phyloP scores from a whole-genome alignment of 192 early-diverging fungal genomes.

The Rhizoclosmatium sp. region DNA sequence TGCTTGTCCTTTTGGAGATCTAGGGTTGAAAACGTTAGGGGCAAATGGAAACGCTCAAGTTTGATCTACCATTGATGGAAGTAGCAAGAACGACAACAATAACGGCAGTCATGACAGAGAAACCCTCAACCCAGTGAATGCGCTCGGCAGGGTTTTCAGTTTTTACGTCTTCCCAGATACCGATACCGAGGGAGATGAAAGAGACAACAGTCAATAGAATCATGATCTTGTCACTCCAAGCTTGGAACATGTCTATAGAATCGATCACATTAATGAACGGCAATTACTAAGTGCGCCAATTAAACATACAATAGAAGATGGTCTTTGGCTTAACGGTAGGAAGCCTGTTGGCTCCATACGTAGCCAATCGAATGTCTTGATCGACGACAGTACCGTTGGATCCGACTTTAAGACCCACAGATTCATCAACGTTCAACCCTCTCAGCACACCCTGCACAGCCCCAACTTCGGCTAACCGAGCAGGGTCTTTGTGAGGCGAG shows the following conservation, averaged over 20 bases:
- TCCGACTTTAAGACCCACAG: not conserved
- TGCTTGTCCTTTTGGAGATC: conserved; percentile 90
- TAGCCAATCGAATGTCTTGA: not conserved
- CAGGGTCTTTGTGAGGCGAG: conserved; percentile 54
- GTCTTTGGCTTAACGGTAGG: conserved; percentile 47
- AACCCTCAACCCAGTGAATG: conserved; percentile 62
- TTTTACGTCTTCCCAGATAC: conserved; percentile 80
- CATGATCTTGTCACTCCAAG: conserved; percentile 63
- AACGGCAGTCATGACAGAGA: conserved; percentile 78
- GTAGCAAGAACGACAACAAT: conserved; percentile 35
- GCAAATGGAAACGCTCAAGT: not conserved
- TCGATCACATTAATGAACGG: not conserved
- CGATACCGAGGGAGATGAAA: conserved; percentile 82
- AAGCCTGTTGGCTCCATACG: conserved; percentile 52
- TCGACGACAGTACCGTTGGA: not conserved
- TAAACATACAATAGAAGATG: conserved; percentile 48
- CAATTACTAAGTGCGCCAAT: not conserved
- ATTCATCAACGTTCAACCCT: conserved; percentile 10
- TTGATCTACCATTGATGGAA: conserved; percentile 21
- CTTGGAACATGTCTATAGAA: conserved; percentile 32
- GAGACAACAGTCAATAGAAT: conserved; percentile 88
- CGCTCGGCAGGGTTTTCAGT: conserved; percentile 62
- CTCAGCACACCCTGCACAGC: conserved; percentile 4
- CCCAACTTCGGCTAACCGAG: conserved; percentile 35
- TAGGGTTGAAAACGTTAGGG: not conserved